Conservation (phyloP, 2,329 filamentous ascomycete species). For the Neofusicoccum kwambonambiense region DNA sequence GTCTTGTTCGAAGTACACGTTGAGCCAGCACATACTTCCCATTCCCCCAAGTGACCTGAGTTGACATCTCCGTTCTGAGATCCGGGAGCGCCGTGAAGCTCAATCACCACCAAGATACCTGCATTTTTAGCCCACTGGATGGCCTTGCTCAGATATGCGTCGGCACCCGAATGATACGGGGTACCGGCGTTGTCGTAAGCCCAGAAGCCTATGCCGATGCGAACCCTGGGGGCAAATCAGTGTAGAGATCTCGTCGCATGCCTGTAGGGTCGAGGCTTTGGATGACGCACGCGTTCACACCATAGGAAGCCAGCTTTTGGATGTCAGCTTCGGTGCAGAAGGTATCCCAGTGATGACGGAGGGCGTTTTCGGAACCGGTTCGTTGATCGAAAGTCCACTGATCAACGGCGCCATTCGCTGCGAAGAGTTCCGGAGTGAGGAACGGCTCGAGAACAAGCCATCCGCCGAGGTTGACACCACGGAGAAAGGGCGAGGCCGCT, state of each 20-base stretch:
- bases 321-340: constrained; percentile 45
- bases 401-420: constrained; percentile 33
- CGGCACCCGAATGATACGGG: constrained; percentile 48
- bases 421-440: constrained; percentile 38
- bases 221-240: constrained; percentile 29
- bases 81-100: constrained; percentile 52
- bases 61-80: constrained; percentile 55
- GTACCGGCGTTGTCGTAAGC: constrained; percentile 45
- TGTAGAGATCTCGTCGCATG: neutral
- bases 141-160: constrained; percentile 47
- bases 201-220: constrained; percentile 57
- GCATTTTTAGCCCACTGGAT: constrained; percentile 49
- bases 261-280: neutral
- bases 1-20: neutral
- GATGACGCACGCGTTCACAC: constrained; percentile 32
- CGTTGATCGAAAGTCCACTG: constrained; percentile 41
- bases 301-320: constrained; percentile 37
- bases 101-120: constrained; percentile 50
- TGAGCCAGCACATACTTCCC: constrained; percentile 10
- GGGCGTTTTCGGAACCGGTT: constrained; percentile 28
- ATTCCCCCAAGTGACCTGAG: constrained; percentile 29
- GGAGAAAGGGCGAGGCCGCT: constrained; percentile 12
- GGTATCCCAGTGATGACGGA: constrained; percentile 36
- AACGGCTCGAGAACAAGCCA: constrained; percentile 39
- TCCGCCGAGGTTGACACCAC: constrained; percentile 38